Percentiles rank a stretch among this genome's conserved stretches.
Conservation (phyloP, 2,329 filamentous ascomycete species). For the Phoma herbarum region DNA sequence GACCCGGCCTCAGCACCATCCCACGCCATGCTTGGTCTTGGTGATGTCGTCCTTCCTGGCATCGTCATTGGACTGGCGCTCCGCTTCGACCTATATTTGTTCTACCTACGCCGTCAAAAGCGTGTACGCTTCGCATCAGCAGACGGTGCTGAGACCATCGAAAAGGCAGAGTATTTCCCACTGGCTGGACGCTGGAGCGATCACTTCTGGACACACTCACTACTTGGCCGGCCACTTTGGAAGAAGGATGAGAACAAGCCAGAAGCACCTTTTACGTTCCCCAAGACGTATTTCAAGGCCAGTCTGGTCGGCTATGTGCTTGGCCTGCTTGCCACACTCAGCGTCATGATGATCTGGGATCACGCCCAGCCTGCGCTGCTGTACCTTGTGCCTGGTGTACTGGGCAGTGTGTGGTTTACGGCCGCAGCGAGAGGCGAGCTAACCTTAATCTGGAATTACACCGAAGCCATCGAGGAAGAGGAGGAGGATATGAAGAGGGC, state of each 20-base stretch:
- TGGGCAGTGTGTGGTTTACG: slow-evolving; percentile 78
- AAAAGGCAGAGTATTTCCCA: slow-evolving; percentile 54
- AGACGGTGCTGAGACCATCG: slow-evolving; percentile 26
- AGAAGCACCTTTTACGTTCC: slow-evolving; percentile 63
- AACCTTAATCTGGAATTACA: slow-evolving; percentile 80
- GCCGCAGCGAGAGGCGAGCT: slow-evolving; percentile 76
- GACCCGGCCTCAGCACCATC: slow-evolving; percentile 54
- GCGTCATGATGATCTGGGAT: slow-evolving; percentile 78
- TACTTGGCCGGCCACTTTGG: slow-evolving; percentile 42
- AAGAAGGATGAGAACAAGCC: slow-evolving; percentile 18
- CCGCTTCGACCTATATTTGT: slow-evolving; percentile 88
- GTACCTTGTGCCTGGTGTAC: slow-evolving; percentile 88
- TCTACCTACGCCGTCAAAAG: slow-evolving; percentile 75
- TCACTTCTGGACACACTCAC: slow-evolving; percentile 73
- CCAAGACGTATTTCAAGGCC: slow-evolving; percentile 86
- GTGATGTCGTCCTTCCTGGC: slow-evolving; percentile 93
- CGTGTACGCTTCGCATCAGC: slow-evolving; percentile 23
- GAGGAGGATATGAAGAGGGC: slow-evolving; percentile 27
- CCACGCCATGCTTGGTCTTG: slow-evolving; percentile 83
- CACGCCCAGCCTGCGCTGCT: slow-evolving; percentile 90
- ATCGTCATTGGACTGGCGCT: slow-evolving; percentile 89
- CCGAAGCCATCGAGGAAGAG: slow-evolving; percentile 65
- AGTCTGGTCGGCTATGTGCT: slow-evolving; percentile 77
- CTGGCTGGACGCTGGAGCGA: slow-evolving; percentile 82
- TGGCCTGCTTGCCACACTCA: slow-evolving; percentile 79